These are phyloP conservation scores for Zygoascus biomembranicola DNA, from an alignment of 805 yeast genomes.

Conservation along the genomic window DNA sequence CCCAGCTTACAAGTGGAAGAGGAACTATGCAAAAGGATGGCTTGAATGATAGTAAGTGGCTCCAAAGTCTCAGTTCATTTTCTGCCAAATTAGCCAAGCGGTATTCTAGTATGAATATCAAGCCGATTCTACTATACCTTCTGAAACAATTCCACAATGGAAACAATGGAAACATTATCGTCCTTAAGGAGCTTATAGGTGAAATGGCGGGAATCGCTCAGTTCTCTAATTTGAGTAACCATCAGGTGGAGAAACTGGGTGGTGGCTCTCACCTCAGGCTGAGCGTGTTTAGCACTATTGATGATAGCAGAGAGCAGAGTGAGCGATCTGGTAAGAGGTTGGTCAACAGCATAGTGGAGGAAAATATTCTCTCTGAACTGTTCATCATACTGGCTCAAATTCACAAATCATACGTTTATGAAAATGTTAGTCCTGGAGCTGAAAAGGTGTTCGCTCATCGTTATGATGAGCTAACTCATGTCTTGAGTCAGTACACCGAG, in stretches of 20 bases:
- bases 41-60: slow-evolving; percentile 72
- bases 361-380: slow-evolving; percentile 47
- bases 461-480: slow-evolving; percentile 61
- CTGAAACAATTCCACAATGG: slow-evolving; percentile 54
- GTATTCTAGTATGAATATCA: slow-evolving; percentile 48
- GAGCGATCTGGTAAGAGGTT: slow-evolving; percentile 42
- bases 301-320: slow-evolving; percentile 47
- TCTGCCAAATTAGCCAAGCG: slow-evolving; percentile 61
- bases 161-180: slow-evolving; percentile 51
- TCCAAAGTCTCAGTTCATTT: slow-evolving; percentile 68
- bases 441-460: slow-evolving; percentile 65
- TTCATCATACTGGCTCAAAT: slow-evolving; percentile 51
- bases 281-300: slow-evolving; percentile 49
- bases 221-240: slow-evolving; percentile 54
- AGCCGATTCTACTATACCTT: slow-evolving; percentile 52
- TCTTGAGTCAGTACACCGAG: slow-evolving; percentile 59
- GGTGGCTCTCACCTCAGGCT: slow-evolving; percentile 52
- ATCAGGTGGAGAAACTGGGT: slow-evolving; percentile 58
- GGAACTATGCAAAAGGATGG: slow-evolving; percentile 68
- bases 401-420: slow-evolving; percentile 33
- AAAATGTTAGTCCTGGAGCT: slow-evolving; percentile 25
- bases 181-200: slow-evolving; percentile 57
- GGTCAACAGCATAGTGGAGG: slow-evolving; percentile 36
- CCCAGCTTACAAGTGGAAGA: slow-evolving; percentile 64
- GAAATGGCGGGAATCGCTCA: slow-evolving; percentile 76